Evolutionary conservation across 345 rosid genomes (phyloP).

Genomic region (Salix udensis): DNA sequence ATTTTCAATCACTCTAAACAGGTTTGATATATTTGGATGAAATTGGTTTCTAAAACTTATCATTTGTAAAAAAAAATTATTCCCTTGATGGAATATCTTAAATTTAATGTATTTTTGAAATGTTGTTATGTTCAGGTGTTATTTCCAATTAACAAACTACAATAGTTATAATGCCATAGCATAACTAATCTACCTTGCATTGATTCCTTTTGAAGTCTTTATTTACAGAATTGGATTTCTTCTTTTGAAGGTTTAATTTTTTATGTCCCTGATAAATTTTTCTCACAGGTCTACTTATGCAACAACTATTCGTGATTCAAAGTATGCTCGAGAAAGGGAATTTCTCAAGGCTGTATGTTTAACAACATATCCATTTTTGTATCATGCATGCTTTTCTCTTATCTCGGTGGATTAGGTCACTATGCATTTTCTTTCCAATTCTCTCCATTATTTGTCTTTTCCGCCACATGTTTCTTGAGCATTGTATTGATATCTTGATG

Average conservation of each 20-base stretch:
- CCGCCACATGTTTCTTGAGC: background rate
- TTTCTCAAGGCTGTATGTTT: conserved; percentile 88
- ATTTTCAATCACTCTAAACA: background rate
- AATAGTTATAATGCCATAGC: background rate
- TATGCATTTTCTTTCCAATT: background rate
- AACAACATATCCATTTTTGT: conserved; percentile 3
- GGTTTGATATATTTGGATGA: background rate
- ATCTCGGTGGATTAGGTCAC: background rate
- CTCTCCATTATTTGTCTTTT: background rate
- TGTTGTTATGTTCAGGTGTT: too few relatives aligned
- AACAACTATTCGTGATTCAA: conserved; percentile 83
- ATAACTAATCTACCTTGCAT: background rate
- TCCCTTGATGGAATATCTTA: background rate
- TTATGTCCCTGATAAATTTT: background rate
- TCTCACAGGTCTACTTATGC: conserved; percentile 83
- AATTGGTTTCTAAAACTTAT: background rate
- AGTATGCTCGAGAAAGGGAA: conserved; percentile 84
- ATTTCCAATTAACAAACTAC: background rate
- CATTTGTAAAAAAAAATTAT: background rate
- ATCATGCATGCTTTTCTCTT: background rate
- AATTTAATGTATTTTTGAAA: too few relatives aligned
- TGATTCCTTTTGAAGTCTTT: background rate
- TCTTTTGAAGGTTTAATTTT: too few relatives aligned
- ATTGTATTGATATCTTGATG: too few relatives aligned
- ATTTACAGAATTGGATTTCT: background rate